Percentiles rank a stretch among this genome's conserved stretches.
Conservation (phyloP, 306 rosid genomes). For the Prunus campanulata region DNA sequence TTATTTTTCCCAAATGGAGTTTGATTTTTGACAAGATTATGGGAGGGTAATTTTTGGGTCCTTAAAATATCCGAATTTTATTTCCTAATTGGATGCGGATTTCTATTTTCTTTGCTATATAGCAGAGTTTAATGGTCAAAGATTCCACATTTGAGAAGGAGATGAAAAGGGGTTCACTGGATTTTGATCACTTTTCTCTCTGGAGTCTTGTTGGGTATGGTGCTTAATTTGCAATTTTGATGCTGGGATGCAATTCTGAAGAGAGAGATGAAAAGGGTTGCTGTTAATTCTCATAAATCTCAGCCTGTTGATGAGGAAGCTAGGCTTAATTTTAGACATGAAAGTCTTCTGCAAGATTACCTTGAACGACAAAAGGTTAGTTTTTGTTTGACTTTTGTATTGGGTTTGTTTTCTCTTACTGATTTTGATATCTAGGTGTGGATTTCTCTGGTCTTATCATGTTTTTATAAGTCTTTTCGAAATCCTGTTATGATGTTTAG, state of each 20-base stretch:
- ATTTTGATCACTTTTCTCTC: neutral
- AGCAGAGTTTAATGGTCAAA: neutral
- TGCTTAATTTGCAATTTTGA: conserved; percentile 5
- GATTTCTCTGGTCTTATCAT: neutral
- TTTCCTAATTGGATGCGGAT: conserved; percentile 11
- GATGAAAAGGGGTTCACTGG: conserved; percentile 4
- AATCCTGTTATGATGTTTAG: neutral
- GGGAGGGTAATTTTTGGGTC: conserved; percentile 4
- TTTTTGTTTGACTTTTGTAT: neutral
- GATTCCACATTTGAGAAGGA: conserved; percentile 1
- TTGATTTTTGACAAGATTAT: neutral
- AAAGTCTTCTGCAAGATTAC: conserved; percentile 35
- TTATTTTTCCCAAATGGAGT: neutral
- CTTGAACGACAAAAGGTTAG: conserved; percentile 53
- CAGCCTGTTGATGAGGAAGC: conserved; percentile 11
- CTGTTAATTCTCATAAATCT: conserved; percentile 21
- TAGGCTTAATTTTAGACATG: conserved; percentile 13
- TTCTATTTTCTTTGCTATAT: neutral
- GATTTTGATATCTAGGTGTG: neutral
- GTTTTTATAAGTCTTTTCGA: neutral
- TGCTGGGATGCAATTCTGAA: neutral
- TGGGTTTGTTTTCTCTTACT: no score
- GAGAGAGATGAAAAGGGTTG: conserved; percentile 40
- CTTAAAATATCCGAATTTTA: neutral
- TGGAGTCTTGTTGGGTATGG: neutral